Conservation (phyloP, 2,329 filamentous ascomycete genomes). For the Fusarium mangiferae region DNA sequence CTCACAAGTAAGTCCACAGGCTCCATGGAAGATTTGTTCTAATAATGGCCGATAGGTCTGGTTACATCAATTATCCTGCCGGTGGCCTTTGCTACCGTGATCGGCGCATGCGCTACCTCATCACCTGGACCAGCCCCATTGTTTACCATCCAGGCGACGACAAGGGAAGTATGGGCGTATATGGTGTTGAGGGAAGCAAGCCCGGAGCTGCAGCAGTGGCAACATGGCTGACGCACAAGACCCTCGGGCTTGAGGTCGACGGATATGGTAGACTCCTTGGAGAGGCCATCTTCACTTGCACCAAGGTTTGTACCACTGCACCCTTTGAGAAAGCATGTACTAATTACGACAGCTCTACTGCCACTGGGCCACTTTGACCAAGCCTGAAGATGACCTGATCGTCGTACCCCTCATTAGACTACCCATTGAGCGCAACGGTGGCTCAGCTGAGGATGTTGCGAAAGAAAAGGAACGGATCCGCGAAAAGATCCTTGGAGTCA, state of each 20-base stretch:
- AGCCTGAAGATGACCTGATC: not conserved
- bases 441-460: not conserved
- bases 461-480: not conserved
- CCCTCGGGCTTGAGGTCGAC: not conserved
- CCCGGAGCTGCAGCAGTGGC: not conserved
- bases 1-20: not conserved
- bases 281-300: not conserved
- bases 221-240: not conserved
- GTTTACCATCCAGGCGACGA: not conserved
- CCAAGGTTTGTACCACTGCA: not conserved
- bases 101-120: not conserved
- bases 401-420: not conserved
- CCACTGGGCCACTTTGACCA: not conserved
- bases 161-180: not conserved
- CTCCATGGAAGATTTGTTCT: no score
- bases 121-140: not conserved
- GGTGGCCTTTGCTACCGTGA: not conserved
- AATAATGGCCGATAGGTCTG: not conserved
- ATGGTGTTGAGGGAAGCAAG: slow-evolving; percentile 1
- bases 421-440: not conserved
- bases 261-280: not conserved
- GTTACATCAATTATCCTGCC: not conserved
- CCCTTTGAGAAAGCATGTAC: no score
- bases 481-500: not conserved
- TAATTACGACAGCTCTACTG: slow-evolving; percentile 2